Percentiles rank a stretch among this genome's conserved stretches.
Conservation (phyloP, 345 rosid species). For the Brassica incana region DNA sequence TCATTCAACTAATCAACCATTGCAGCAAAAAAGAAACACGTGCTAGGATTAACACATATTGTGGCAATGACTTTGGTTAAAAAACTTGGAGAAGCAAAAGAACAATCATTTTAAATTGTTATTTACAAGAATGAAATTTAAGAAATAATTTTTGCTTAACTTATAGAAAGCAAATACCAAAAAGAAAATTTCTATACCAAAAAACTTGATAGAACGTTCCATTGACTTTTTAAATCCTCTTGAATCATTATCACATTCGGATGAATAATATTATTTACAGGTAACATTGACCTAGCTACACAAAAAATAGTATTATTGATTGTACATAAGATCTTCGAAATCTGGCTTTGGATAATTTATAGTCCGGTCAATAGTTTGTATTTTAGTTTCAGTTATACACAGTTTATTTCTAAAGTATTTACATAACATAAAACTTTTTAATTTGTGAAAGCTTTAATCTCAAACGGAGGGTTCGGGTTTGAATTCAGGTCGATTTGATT, state of each 20-base stretch:
- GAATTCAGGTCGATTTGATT: not conserved
- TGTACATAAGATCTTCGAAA: not conserved
- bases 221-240: conserved; percentile 6
- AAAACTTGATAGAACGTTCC: not conserved
- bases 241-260: not conserved
- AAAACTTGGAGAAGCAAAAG: not conserved
- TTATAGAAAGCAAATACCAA: not conserved
- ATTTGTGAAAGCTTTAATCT: not conserved
- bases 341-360: not conserved
- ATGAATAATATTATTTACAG: not conserved
- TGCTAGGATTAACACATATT: not conserved
- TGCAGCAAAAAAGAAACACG: not conserved
- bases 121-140: not conserved
- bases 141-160: not conserved
- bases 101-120: not conserved
- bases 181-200: not conserved
- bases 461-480: not conserved
- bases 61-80: not conserved
- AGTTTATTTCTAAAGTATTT: not conserved
- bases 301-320: not conserved
- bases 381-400: not conserved
- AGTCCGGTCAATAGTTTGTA: not conserved
- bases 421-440: not conserved
- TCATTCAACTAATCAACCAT: not conserved
- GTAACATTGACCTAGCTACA: not conserved